Conservation (phyloP, 164 flowering plant species). For the Dillenia turbinata region DNA sequence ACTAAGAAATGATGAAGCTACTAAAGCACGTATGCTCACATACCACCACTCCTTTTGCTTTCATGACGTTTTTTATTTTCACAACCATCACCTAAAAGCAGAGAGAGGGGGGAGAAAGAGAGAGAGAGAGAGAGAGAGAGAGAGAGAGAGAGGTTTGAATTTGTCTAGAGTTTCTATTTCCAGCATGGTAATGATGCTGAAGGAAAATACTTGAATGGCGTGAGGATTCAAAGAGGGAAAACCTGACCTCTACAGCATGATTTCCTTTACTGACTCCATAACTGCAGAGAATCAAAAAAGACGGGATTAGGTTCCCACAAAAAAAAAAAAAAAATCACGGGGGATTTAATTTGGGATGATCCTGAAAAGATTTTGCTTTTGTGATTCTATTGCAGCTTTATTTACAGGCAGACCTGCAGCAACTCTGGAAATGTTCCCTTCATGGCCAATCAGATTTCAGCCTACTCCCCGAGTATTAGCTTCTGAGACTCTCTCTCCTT, state of each 20-base stretch:
- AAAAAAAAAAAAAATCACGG: constrained; percentile 12
- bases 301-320: constrained; percentile 24
- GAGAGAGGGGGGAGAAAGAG: constrained; percentile 24
- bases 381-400: constrained; percentile 69
- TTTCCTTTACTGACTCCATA: constrained; percentile 42
- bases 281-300: constrained; percentile 32
- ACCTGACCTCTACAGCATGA: constrained; percentile 29
- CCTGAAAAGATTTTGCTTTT: constrained; percentile 40
- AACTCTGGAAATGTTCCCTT: constrained; percentile 95
- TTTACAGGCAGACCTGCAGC: constrained; percentile 70
- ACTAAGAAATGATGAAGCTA: constrained; percentile 56
- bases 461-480: constrained; percentile 48
- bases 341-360: constrained; percentile 26
- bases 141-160: constrained; percentile 31
- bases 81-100: constrained; percentile 28
- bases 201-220: constrained; percentile 46
- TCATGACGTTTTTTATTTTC: constrained; percentile 40
- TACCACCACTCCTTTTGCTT: constrained; percentile 7
- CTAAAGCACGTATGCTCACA: constrained; percentile 52
- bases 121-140: constrained; percentile 20
- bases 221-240: constrained; percentile 57
- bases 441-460: constrained; percentile 86
- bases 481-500: constrained; percentile 1
- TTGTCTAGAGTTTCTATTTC: constrained; percentile 51
- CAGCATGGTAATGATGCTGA: constrained; percentile 55